Conservation (phyloP, 164 flowering plant genomes). For the Amborella trichopoda region DNA sequence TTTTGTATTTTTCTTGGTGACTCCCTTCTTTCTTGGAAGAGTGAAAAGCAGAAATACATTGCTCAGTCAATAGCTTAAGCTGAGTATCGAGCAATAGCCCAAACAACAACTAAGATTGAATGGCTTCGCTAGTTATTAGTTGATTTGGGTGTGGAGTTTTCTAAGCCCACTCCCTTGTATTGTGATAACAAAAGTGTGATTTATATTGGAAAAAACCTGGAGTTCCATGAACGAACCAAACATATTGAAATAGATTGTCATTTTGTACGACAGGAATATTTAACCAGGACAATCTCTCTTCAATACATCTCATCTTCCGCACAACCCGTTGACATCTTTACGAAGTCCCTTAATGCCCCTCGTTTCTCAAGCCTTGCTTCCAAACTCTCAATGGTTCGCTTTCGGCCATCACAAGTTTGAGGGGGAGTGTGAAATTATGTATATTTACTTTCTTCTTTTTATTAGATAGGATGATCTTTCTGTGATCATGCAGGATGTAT, state of each 20-base stretch:
- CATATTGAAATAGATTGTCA: slow-evolving; percentile 1
- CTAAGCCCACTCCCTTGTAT: background rate
- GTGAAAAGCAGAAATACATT: background rate
- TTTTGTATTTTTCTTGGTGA: background rate
- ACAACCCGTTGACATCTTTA: too few species aligned
- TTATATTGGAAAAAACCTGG: background rate
- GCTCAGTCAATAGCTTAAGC: background rate
- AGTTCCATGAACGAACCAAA: background rate
- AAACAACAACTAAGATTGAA: background rate
- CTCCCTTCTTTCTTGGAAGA: background rate
- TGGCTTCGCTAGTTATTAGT: background rate
- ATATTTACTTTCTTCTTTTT: too few species aligned
- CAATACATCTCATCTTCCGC: too few species aligned
- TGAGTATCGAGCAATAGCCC: background rate
- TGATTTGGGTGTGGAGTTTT: background rate
- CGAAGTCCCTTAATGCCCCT: too few species aligned
- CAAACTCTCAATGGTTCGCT: too few species aligned
- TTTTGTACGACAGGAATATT: too few species aligned
- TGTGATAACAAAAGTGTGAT: background rate
- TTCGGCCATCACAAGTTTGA: too few species aligned
- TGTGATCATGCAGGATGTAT: too few species aligned
- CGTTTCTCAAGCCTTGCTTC: too few species aligned
- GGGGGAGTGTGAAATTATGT: too few species aligned
- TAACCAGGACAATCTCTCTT: too few species aligned
- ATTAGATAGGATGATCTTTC: too few species aligned